A percentile compares a stretch with the other conserved stretches of the same genome.
These are phyloP conservation scores for Meyerozyma smithsonii DNA, from an alignment of 1,139 yeast genomes.

Conservation along the genomic window DNA sequence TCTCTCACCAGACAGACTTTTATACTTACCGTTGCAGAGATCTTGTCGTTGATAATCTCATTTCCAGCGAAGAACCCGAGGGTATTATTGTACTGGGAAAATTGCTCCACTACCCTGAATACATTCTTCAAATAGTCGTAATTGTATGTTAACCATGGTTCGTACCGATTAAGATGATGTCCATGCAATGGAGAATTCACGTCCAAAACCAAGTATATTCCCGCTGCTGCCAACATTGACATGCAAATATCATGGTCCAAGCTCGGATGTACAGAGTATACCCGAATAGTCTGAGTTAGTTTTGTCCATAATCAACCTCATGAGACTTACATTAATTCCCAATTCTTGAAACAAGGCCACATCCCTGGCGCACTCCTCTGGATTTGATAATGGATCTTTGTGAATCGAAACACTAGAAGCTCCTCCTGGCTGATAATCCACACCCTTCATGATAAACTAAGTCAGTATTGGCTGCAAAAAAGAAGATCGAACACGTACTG, in stretches of 20 bases:
- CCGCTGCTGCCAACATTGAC: slow-evolving; percentile 87
- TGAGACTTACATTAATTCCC: slow-evolving; percentile 60
- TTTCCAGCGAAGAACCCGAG: slow-evolving; percentile 94
- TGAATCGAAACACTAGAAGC: slow-evolving; percentile 56
- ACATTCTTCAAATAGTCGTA: slow-evolving; percentile 66
- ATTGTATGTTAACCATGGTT: slow-evolving; percentile 84
- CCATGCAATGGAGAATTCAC: slow-evolving; percentile 80
- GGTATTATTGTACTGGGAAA: slow-evolving; percentile 80
- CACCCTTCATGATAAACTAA: slow-evolving; percentile 50
- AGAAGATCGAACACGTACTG: slow-evolving; percentile 42
- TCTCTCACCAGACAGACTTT: not conserved
- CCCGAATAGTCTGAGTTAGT: slow-evolving; percentile 62
- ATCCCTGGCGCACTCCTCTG: slow-evolving; percentile 67
- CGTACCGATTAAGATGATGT: slow-evolving; percentile 79
- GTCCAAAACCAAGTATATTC: slow-evolving; percentile 84
- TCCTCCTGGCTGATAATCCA: slow-evolving; percentile 88
- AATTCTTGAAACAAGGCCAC: slow-evolving; percentile 66
- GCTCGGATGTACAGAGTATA: slow-evolving; percentile 80
- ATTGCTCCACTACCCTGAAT: slow-evolving; percentile 76
- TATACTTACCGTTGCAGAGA: slow-evolving; percentile 54
- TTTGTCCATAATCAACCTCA: not conserved
- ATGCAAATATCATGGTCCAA: slow-evolving; percentile 86
- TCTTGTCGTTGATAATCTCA: slow-evolving; percentile 78
- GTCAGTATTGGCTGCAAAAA: slow-evolving; percentile 5
- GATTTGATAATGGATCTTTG: slow-evolving; percentile 72